A percentile compares a stretch with the other conserved stretches of the same genome.
Evolutionary conservation across 257 asterid species (phyloP).

Genomic region (Cynanchum wilfordii): DNA sequence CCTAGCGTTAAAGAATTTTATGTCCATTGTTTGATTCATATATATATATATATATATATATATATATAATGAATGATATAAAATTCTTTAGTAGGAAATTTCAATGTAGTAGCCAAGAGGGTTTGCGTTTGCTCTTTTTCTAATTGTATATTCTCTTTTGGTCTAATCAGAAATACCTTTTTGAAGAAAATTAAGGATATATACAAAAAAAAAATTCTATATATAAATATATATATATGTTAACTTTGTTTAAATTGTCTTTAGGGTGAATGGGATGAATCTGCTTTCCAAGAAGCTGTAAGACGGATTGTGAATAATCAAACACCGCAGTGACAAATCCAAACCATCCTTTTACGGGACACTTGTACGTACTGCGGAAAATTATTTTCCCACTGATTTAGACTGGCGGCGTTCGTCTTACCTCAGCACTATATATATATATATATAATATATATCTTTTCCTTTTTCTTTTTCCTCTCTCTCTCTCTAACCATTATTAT

Average conservation of each 20-base stretch:
- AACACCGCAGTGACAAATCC: constrained; percentile 19
- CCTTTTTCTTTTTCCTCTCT: not conserved
- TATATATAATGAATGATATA: not conserved
- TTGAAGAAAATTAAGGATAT: not conserved
- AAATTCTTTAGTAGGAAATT: constrained; percentile 9
- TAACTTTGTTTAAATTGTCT: not conserved
- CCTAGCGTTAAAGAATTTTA: not conserved
- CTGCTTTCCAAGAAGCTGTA: constrained; percentile 63
- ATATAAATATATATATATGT: not conserved
- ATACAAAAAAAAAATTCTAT: too few species aligned
- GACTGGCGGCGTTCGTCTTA: not conserved
- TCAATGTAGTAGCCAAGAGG: not conserved
- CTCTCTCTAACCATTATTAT: not conserved
- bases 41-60: not conserved
- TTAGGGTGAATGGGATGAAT: constrained; percentile 64
- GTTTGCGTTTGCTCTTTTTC: not conserved
- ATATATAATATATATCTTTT: not conserved
- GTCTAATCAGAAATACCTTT: constrained; percentile 1
- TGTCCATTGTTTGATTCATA: not conserved
- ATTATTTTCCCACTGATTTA: not conserved
- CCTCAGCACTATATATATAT: too few species aligned
- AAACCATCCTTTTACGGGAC: not conserved
- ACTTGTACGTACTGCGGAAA: not conserved
- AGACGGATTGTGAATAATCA: constrained; percentile 39
- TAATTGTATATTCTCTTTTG: not conserved